Base-by-base conservation (phyloP, 2,329 filamentous ascomycete species). In the Pochonia chlamydosporia region DNA sequence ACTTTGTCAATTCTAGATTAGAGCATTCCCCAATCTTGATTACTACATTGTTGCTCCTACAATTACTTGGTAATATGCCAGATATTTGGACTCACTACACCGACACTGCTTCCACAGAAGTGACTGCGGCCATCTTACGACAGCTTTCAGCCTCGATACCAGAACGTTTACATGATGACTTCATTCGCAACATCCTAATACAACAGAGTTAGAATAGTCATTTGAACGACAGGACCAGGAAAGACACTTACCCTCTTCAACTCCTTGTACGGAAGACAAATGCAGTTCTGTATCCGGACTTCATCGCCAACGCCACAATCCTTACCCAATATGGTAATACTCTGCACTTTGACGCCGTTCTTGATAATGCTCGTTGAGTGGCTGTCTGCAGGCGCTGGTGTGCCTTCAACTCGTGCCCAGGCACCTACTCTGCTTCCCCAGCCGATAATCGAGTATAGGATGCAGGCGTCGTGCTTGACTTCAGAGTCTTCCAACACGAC, bases 401-500 rank as follows among this genome's bases (percentile, higher is more conserved):
- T 96, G 46, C 93, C 93, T 70, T 99, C 93, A 23, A 99, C 92
- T 65, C 93, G 86, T 44, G 93, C 91, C 93, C 93, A 99, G n/a
- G 92, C 89, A 52, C 93, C 93, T 14, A 99, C 84, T 53, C 89
- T 88, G 74, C 90, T 95, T 70, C 87, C 88, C 93, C 93, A 97
- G 49, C 93, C 93, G 58, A 99, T 90, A 59, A 99, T 97, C 4
- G 89, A 87, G 75, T 97, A 95, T 59, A 97, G 75, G 40, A 99
- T 83, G 62, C 92, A 97, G 11, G 93, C 89, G 63, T 97, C 93
- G 67, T 97, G 93, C 75, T 91, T 95, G 71, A 99, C 87, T 71
- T 97, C 92, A 1, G 84, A 82, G 63, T 96, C 92, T 69, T 97
- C 93, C 20, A 97, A 80, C 6, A 99, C 90, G 58, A 99, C 93